Conservation (phyloP, 2,329 filamentous ascomycete genomes). For the Curvularia sp. region DNA sequence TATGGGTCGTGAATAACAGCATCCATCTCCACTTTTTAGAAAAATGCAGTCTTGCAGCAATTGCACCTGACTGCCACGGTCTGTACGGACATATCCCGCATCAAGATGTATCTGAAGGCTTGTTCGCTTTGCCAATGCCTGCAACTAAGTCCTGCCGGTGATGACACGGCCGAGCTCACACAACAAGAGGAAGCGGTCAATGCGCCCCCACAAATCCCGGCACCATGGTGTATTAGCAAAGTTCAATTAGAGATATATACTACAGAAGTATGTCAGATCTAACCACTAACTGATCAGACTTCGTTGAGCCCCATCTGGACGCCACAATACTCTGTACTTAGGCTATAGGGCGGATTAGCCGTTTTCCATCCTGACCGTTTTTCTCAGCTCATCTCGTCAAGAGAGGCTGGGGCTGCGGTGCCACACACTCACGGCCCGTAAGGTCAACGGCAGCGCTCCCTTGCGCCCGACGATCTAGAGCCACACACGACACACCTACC, state of each 20-base stretch:
- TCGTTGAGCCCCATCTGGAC: background rate
- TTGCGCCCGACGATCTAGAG: conserved; percentile 23
- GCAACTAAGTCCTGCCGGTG: background rate
- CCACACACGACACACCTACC: conserved; percentile 8
- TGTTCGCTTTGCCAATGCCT: background rate
- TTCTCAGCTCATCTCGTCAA: conserved; percentile 8
- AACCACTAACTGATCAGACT: background rate
- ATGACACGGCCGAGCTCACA: conserved; percentile 2
- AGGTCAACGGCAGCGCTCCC: conserved; percentile 21
- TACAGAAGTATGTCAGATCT: background rate
- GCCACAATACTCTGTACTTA: conserved; percentile 2
- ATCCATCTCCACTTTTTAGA: background rate
- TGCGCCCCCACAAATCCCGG: conserved; percentile 3
- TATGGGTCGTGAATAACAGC: background rate
- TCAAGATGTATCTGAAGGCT: background rate
- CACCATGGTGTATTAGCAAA: background rate
- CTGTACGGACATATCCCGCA: background rate
- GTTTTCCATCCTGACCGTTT: background rate
- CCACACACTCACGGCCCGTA: conserved; percentile 20
- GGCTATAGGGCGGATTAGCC: background rate
- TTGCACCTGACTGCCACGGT: background rate
- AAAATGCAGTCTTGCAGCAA: background rate
- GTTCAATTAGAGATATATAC: background rate
- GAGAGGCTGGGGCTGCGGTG: conserved; percentile 7
- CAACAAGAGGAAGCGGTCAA: background rate